Conservation (phyloP, 1,284 basidiomycete genomes). For the Paramarasmius palmivorus region DNA sequence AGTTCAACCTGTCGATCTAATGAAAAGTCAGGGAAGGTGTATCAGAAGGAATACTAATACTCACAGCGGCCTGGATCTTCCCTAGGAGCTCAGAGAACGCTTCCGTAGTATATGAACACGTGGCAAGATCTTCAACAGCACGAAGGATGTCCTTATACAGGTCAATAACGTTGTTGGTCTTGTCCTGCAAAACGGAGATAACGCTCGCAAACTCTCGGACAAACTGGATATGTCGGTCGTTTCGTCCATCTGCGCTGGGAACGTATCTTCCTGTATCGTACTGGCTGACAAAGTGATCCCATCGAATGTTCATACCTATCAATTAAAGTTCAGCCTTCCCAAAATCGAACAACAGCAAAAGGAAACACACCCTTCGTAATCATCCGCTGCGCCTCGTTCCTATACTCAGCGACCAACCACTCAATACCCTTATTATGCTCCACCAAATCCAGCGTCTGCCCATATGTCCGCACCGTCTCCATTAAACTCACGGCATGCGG, state of each 20-base stretch:
- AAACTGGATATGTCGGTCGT: slow-evolving; percentile 89
- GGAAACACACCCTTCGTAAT: slow-evolving; percentile 71
- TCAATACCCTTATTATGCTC: slow-evolving; percentile 89
- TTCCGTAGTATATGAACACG: slow-evolving; percentile 83
- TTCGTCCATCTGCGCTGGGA: slow-evolving; percentile 71
- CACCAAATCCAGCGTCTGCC: slow-evolving; percentile 90
- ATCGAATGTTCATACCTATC: slow-evolving; percentile 87
- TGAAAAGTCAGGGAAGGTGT: neutral
- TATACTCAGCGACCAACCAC: slow-evolving; percentile 90
- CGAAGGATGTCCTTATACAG: slow-evolving; percentile 85
- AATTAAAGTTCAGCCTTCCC: slow-evolving; percentile 5
- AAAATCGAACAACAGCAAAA: neutral
- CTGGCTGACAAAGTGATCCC: slow-evolving; percentile 96
- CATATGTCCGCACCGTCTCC: slow-evolving; percentile 97
- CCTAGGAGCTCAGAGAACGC: slow-evolving; percentile 80
- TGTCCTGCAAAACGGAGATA: slow-evolving; percentile 88
- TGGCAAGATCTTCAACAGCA: slow-evolving; percentile 84
- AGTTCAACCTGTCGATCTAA: slow-evolving; percentile 90
- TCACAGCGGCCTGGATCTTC: slow-evolving; percentile 84
- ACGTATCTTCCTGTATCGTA: slow-evolving; percentile 82
- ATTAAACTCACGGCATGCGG: slow-evolving; percentile 97
- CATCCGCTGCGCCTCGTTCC: slow-evolving; percentile 90
- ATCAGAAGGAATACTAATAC: slow-evolving; percentile 26
- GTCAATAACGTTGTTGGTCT: slow-evolving; percentile 92
- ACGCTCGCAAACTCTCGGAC: slow-evolving; percentile 94